These are phyloP conservation scores for Tripterygium wilfordii DNA, from an alignment of 177 flowering plant species.

Conservation along the genomic window DNA sequence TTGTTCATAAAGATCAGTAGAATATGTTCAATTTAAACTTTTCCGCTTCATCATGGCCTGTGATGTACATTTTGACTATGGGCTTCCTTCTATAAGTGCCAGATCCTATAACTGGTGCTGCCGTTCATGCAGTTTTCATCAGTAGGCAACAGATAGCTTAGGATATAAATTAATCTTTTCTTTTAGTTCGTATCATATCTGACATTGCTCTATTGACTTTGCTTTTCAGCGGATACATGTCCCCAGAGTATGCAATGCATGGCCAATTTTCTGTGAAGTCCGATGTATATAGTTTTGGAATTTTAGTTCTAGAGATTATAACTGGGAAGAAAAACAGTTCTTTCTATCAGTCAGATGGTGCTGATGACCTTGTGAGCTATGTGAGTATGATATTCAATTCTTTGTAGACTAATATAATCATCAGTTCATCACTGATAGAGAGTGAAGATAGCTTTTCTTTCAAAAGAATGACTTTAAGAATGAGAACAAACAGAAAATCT, in stretches of 20 bases:
- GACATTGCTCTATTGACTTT: slow-evolving; percentile 17
- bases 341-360: too few relatives aligned
- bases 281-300: too few relatives aligned
- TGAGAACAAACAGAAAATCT: background rate
- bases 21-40: slow-evolving; percentile 19
- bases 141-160: too few relatives aligned
- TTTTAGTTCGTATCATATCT: too few relatives aligned
- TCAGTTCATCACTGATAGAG: slow-evolving; percentile 2
- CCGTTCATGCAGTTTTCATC: too few relatives aligned
- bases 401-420: slow-evolving; percentile 9
- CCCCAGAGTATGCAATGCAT: too few relatives aligned
- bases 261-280: too few relatives aligned
- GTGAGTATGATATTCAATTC: background rate
- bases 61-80: background rate
- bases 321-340: slow-evolving; percentile 16
- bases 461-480: background rate
- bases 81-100: slow-evolving; percentile 13
- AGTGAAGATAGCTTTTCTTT: background rate
- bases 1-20: slow-evolving; percentile 15
- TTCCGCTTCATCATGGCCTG: too few relatives aligned
- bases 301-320: slow-evolving; percentile 27
- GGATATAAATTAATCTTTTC: too few relatives aligned
- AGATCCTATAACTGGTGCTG: slow-evolving; percentile 38
- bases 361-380: background rate
- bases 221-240: slow-evolving; percentile 25